phyloP scores from a whole-genome alignment of 768 basidiomycete genomes.

The Dictyophora rubrovolvata region DNA sequence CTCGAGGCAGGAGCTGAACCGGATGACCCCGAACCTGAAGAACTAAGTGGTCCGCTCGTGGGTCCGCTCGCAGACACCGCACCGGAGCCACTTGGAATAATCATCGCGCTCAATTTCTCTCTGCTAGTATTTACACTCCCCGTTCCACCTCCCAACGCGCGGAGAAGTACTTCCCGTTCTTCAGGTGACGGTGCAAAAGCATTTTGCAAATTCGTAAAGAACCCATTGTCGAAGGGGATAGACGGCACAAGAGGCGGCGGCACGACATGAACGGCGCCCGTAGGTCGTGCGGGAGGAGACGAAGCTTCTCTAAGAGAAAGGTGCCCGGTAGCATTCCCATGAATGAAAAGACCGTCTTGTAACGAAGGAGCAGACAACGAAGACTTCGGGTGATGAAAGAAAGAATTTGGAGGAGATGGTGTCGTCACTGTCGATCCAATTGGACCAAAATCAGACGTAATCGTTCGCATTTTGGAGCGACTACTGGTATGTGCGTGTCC shows the following conservation, averaged over 20 bases:
- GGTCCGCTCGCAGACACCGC: too few species aligned
- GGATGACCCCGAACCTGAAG: too few species aligned
- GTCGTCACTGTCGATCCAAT: neutral
- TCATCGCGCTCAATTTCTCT: slow-evolving; percentile 25
- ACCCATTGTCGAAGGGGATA: slow-evolving; percentile 10
- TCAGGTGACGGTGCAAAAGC: slow-evolving; percentile 84
- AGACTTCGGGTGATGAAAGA: slow-evolving; percentile 12
- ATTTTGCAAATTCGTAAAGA: slow-evolving; percentile 34
- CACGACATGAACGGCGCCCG: neutral
- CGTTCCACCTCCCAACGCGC: slow-evolving; percentile 63
- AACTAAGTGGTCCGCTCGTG: too few species aligned
- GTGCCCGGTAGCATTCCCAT: slow-evolving; percentile 32
- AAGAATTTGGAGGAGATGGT: neutral
- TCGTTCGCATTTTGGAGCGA: neutral
- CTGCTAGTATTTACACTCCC: slow-evolving; percentile 46
- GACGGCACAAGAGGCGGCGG: neutral
- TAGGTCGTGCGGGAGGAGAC: slow-evolving; percentile 14
- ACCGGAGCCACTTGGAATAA: too few species aligned
- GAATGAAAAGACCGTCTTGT: slow-evolving; percentile 22
- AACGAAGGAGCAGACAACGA: neutral
- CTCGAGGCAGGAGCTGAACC: too few species aligned
- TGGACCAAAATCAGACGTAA: slow-evolving; percentile 3
- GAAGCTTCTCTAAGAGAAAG: slow-evolving; percentile 15
- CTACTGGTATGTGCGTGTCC: too few species aligned
- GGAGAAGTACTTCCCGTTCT: slow-evolving; percentile 76